Evolutionary conservation across 306 rosid species (phyloP).

Genomic region (Nissolia schottii): DNA sequence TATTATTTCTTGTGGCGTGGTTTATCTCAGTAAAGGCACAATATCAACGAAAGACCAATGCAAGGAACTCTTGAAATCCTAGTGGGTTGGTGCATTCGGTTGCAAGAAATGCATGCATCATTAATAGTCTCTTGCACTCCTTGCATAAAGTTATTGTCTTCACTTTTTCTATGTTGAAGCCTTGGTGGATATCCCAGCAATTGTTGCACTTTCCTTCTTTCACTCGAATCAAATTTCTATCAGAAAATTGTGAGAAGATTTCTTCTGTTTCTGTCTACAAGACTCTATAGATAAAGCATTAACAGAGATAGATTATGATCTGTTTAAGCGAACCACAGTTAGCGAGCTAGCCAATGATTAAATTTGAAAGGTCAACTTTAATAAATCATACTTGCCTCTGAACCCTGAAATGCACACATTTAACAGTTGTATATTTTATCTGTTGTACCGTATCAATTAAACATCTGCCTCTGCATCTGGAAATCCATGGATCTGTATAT

Average conservation of each 20-base stretch:
- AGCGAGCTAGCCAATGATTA: neutral
- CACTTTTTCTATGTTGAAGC: neutral
- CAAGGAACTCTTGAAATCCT: neutral
- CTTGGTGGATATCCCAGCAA: neutral
- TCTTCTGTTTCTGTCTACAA: neutral
- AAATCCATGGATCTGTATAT: neutral
- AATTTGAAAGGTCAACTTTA: neutral
- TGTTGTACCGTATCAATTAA: neutral
- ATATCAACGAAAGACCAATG: too few relatives aligned
- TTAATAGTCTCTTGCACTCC: neutral
- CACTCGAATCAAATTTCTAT: neutral
- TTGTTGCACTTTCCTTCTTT: neutral
- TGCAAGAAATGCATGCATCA: neutral
- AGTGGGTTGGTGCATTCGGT: neutral
- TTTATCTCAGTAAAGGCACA: neutral
- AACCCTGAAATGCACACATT: neutral
- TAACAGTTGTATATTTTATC: too few relatives aligned
- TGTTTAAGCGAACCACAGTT: neutral
- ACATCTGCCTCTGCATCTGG: neutral
- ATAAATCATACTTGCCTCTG: neutral
- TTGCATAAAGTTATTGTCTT: neutral
- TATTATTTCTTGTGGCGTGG: neutral
- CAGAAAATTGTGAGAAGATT: neutral
- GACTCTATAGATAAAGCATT: neutral
- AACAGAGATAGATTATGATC: neutral